Conservation (phyloP, 2,329 filamentous ascomycete genomes). For the Claviceps lovelessii region DNA sequence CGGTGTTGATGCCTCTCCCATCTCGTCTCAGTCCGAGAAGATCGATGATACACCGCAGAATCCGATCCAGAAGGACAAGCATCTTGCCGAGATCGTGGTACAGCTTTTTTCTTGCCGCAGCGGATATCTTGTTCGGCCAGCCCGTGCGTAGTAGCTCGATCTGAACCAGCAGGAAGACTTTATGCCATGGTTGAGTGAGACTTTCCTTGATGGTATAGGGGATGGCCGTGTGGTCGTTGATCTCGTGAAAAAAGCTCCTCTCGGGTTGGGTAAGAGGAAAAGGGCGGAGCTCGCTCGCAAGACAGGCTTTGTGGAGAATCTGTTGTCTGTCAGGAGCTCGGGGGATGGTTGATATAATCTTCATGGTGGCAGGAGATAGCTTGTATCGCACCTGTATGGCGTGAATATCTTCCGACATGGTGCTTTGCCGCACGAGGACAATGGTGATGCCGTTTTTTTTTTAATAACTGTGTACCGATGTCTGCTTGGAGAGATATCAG, state of each 20-base stretch:
- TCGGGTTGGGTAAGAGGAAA: conserved; percentile 23
- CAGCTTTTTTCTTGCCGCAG: conserved; percentile 19
- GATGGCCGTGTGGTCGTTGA: conserved; percentile 25
- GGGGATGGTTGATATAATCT: conserved; percentile 14
- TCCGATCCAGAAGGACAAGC: conserved; percentile 18
- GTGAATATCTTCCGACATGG: conserved; percentile 5
- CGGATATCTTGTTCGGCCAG: conserved; percentile 36
- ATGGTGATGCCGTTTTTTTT: not conserved
- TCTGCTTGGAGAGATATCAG: no score
- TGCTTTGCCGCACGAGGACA: not conserved
- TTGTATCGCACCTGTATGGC: conserved; percentile 22
- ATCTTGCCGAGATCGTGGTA: conserved; percentile 18
- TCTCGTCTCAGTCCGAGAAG: conserved; percentile 34
- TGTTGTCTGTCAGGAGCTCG: conserved; percentile 15
- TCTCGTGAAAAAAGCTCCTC: conserved; percentile 20
- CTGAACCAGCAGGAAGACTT: conserved; percentile 63
- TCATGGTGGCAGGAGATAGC: conserved; percentile 19
- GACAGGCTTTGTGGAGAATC: conserved; percentile 24
- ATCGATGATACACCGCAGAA: conserved; percentile 25
- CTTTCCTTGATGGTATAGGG: conserved; percentile 22
- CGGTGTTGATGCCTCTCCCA: conserved; percentile 50
- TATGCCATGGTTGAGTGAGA: conserved; percentile 52
- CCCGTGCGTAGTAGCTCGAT: conserved; percentile 50
- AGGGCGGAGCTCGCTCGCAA: conserved; percentile 23
- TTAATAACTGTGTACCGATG: no score